A percentile compares a stretch with the other conserved stretches of the same genome.
Evolutionary conservation across 768 basidiomycete genomes (phyloP).

Genomic region (Phaffia tasmanica): DNA sequence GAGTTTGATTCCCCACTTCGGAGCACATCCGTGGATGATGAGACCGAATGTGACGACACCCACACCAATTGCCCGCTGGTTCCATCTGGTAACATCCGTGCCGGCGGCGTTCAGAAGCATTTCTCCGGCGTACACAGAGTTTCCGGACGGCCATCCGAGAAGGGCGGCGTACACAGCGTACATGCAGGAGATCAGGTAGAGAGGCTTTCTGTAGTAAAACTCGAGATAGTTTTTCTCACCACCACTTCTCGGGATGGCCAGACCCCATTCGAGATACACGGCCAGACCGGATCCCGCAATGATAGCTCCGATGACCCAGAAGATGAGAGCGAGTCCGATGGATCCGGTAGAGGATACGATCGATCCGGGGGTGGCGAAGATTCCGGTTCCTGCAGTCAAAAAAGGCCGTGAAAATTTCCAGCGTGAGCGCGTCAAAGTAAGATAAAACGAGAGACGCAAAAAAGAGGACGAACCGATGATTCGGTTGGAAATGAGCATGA

Average conservation of each 20-base stretch:
- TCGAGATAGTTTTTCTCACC: conserved; percentile 30
- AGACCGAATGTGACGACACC: conserved; percentile 40
- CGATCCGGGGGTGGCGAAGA: conserved; percentile 27
- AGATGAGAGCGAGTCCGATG: conserved; percentile 23
- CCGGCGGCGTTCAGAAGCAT: conserved; percentile 26
- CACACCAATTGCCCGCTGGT: conserved; percentile 50
- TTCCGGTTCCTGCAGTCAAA: conserved; percentile 27
- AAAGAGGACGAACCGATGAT: background rate
- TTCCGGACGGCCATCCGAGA: conserved; percentile 25
- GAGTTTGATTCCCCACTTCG: conserved; percentile 30
- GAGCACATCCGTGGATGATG: conserved; percentile 25
- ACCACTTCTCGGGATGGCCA: conserved; percentile 28
- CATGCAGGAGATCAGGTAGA: conserved; percentile 27
- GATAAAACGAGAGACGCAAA: background rate
- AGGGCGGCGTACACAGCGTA: conserved; percentile 28
- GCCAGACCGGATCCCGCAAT: conserved; percentile 31
- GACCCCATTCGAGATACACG: conserved; percentile 28
- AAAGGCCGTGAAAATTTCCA: background rate
- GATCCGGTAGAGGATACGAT: conserved; percentile 25
- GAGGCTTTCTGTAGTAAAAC: conserved; percentile 26
- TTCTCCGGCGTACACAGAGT: conserved; percentile 24
- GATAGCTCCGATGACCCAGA: conserved; percentile 23
- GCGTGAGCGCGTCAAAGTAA: background rate
- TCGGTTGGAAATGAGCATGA: conserved; percentile 23
- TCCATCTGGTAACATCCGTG: conserved; percentile 42